phyloP scores from a whole-genome alignment of 106 monocot genomes.

The Triglochin maritima region DNA sequence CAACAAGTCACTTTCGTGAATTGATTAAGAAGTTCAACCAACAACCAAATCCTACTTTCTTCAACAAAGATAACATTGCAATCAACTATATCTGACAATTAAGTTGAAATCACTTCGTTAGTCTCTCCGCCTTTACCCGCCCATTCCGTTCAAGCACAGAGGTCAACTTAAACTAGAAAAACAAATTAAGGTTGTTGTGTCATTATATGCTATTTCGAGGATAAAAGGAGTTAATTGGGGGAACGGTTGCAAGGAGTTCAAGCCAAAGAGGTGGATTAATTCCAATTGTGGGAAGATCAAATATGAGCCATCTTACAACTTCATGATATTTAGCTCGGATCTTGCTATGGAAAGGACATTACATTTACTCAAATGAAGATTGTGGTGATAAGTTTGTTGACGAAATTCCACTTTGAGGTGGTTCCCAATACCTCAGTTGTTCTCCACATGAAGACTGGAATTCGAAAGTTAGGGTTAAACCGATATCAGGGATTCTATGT shows the following conservation, averaged over 20 bases:
- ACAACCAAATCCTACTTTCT: no score
- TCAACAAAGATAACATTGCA: slow-evolving; percentile 2
- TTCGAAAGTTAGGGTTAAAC: slow-evolving; percentile 39
- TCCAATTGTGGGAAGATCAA: slow-evolving; percentile 21
- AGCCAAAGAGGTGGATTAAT: slow-evolving; percentile 28
- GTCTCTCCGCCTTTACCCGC: slow-evolving; percentile 46
- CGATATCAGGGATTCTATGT: slow-evolving; percentile 20
- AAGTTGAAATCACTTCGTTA: slow-evolving; percentile 28
- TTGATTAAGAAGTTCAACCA: no score
- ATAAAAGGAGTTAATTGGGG: slow-evolving; percentile 68
- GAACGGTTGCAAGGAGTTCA: slow-evolving; percentile 48
- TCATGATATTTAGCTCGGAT: slow-evolving; percentile 61
- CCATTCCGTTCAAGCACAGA: slow-evolving; percentile 53
- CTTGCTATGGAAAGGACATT: slow-evolving; percentile 54
- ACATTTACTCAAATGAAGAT: slow-evolving; percentile 44
- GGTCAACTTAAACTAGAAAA: slow-evolving; percentile 13
- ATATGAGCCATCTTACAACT: slow-evolving; percentile 61
- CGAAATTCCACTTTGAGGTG: slow-evolving; percentile 29
- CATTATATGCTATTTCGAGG: slow-evolving; percentile 35
- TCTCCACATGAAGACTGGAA: slow-evolving; percentile 58
- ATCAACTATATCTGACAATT: no score
- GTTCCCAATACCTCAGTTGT: slow-evolving; percentile 46
- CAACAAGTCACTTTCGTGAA: no score
- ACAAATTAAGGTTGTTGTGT: slow-evolving; percentile 27
- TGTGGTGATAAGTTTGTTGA: slow-evolving; percentile 30